These are phyloP conservation scores for Heimioporus sp. DNA, from an alignment of 768 basidiomycete genomes.

Conservation along the genomic window DNA sequence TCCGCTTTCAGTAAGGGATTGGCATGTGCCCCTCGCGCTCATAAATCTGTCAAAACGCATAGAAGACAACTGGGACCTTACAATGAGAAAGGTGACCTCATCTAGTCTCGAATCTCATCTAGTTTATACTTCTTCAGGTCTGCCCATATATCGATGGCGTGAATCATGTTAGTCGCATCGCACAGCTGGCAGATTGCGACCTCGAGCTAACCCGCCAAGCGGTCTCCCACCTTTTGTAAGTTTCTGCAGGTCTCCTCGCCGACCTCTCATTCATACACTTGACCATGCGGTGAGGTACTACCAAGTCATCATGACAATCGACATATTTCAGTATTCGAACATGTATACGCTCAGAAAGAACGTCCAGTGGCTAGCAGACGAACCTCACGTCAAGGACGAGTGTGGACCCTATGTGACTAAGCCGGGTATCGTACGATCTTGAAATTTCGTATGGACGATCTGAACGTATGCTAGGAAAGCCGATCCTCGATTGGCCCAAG, in stretches of 20 bases:
- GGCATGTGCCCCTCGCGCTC: conserved; percentile 92
- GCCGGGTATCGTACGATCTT: conserved; percentile 43
- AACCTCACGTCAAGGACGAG: conserved; percentile 81
- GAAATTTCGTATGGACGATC: not conserved
- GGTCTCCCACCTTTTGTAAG: conserved; percentile 89
- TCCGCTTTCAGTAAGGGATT: conserved; percentile 84
- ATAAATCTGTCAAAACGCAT: conserved; percentile 78
- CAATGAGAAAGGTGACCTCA: conserved; percentile 75
- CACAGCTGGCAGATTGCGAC: conserved; percentile 88
- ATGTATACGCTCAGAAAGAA: conserved; percentile 91
- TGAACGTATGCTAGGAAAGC: conserved; percentile 39
- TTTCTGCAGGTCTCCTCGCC: not conserved
- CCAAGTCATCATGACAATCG: conserved; percentile 93
- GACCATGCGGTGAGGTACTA: conserved; percentile 65
- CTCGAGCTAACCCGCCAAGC: conserved; percentile 78
- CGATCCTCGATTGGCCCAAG: conserved; percentile 82
- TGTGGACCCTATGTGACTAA: conserved; percentile 91
- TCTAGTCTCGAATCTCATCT: not conserved
- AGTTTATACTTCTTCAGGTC: conserved; percentile 39
- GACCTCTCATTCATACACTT: conserved; percentile 1
- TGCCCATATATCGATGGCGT: conserved; percentile 85
- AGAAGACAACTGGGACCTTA: conserved; percentile 95
- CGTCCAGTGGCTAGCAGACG: conserved; percentile 84
- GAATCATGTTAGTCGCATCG: conserved; percentile 89
- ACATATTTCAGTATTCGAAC: conserved; percentile 97